These are phyloP conservation scores for Citrus trifoliata DNA, from an alignment of 345 rosid species.

Conservation along the genomic window DNA sequence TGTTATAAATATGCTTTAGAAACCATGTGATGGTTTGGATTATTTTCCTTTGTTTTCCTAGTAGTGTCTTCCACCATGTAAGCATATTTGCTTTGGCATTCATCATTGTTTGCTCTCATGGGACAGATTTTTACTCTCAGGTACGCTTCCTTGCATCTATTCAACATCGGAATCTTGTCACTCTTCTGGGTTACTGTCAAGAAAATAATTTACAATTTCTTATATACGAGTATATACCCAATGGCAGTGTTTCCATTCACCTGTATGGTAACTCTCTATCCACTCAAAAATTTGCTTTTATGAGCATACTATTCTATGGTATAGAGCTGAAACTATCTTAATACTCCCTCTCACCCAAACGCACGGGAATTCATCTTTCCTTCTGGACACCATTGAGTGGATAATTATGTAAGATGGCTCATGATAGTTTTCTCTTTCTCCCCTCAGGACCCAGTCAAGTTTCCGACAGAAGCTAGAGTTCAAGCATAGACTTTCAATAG, in stretches of 20 bases:
- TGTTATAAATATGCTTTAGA: not conserved
- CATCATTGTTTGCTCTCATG: conserved; percentile 17
- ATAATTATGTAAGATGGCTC: not conserved
- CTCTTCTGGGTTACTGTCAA: conserved; percentile 91
- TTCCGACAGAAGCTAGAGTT: conserved; percentile 83
- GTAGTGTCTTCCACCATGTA: not conserved
- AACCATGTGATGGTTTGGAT: not conserved
- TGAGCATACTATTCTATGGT: not conserved
- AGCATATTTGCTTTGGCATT: conserved; percentile 4
- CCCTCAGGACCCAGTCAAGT: conserved; percentile 61
- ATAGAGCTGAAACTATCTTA: not conserved
- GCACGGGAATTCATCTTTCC: not conserved
- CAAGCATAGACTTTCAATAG: conserved; percentile 82
- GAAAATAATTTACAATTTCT: conserved; percentile 77
- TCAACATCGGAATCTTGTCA: conserved; percentile 80
- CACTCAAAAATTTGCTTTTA: conserved; percentile 18
- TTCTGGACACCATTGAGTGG: not conserved
- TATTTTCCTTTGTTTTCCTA: not conserved
- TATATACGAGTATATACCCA: conserved; percentile 83
- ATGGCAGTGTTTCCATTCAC: conserved; percentile 97
- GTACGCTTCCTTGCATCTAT: conserved; percentile 82
- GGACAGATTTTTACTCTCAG: conserved; percentile 34
- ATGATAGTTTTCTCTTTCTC: conserved; percentile 8
- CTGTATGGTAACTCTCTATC: conserved; percentile 92
- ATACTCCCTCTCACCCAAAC: not conserved